phyloP scores from a whole-genome alignment of 148 eudicot genomes.

The Rhododendron henanense region DNA sequence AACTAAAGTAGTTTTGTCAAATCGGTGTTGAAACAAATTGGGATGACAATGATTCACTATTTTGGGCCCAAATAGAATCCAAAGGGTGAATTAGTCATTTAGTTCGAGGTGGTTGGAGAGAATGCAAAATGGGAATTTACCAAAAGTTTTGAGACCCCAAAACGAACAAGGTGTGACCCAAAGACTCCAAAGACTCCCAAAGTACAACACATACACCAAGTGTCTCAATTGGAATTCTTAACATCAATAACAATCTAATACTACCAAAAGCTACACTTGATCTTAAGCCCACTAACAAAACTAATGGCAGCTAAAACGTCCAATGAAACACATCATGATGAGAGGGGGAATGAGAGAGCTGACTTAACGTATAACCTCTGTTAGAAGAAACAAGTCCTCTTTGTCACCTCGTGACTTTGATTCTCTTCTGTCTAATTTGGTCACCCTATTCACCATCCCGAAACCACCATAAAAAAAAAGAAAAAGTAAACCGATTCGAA shows the following conservation, averaged over 20 bases:
- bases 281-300: background rate
- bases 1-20: too few relatives aligned
- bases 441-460: background rate
- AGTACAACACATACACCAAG: background rate
- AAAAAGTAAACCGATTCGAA: conserved; percentile 35
- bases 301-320: background rate
- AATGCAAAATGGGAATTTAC: background rate
- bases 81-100: background rate
- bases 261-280: background rate
- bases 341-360: background rate
- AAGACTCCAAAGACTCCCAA: background rate
- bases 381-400: background rate
- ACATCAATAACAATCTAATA: background rate
- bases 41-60: background rate
- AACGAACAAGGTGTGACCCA: too few relatives aligned
- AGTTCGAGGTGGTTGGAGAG: background rate
- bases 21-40: too few relatives aligned
- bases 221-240: background rate
- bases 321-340: background rate
- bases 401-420: background rate
- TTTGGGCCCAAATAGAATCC: background rate
- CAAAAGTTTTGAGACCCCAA: too few relatives aligned
- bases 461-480: background rate
- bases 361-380: background rate
- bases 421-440: background rate